A percentile compares a stretch with the other conserved stretches of the same genome.
These are phyloP conservation scores for Cytospora leucostoma DNA, from an alignment of 2,329 filamentous ascomycete species.

Conservation along the genomic window DNA sequence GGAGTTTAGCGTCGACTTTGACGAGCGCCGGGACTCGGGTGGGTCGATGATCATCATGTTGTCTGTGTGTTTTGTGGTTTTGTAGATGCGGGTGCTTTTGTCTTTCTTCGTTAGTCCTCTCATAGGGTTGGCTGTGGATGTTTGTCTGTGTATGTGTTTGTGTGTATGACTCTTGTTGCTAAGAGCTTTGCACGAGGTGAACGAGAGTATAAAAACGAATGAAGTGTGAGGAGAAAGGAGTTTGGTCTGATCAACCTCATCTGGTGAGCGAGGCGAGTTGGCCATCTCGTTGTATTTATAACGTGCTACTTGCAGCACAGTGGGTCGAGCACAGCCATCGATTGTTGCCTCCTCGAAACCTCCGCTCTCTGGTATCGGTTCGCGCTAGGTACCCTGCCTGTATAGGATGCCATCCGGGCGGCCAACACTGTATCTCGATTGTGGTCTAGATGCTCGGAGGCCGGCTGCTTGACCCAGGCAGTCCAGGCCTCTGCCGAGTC, in stretches of 20 bases:
- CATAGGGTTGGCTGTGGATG: no score
- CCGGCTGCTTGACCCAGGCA: background rate
- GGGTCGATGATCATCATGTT: background rate
- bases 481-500: background rate
- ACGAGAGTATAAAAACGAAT: background rate
- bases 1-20: background rate
- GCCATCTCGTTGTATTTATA: background rate
- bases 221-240: background rate
- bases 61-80: background rate
- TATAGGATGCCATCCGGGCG: background rate
- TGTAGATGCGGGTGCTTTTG: background rate
- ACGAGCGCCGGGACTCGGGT: slow-evolving; percentile 12
- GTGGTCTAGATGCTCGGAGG: slow-evolving; percentile 1
- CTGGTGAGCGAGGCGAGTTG: background rate
- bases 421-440: background rate
- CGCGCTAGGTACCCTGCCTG: background rate
- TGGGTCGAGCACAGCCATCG: background rate
- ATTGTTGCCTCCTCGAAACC: background rate
- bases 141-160: background rate
- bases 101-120: background rate
- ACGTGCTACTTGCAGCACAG: background rate
- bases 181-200: no score
- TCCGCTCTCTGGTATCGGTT: background rate
- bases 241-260: no score
- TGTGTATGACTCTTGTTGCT: background rate